Conservation (phyloP, 345 rosid species). For the Brassica nigra region DNA sequence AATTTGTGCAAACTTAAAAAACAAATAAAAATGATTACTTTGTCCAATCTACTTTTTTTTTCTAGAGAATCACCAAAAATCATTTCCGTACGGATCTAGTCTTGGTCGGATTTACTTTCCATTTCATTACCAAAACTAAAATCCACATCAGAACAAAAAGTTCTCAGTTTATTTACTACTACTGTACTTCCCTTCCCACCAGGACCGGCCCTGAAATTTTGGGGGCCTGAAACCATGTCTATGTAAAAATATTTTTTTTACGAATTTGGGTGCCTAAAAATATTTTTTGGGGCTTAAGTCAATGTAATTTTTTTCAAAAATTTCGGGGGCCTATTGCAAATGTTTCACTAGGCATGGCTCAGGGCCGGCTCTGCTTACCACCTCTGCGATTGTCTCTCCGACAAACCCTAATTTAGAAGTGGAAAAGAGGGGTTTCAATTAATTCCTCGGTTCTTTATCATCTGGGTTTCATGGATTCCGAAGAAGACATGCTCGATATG, state of each 20-base stretch:
- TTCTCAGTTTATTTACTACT: conserved; percentile 11
- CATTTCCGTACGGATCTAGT: conserved; percentile 22
- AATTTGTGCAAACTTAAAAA: neutral
- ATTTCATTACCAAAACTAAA: too few species aligned
- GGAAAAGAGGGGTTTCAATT: conserved; percentile 30
- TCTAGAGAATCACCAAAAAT: neutral
- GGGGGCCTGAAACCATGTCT: too few species aligned
- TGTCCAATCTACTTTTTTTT: neutral
- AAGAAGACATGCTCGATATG: conserved; percentile 70
- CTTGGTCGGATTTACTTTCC: conserved; percentile 4
- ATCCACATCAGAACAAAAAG: neutral
- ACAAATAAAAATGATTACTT: neutral
- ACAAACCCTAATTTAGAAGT: conserved; percentile 31
- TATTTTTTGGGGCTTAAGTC: too few species aligned
- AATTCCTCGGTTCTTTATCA: neutral
- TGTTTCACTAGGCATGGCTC: too few species aligned
- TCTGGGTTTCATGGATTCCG: conserved; percentile 60
- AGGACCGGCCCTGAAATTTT: too few species aligned
- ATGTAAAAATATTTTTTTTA: too few species aligned
- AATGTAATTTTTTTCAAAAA: too few species aligned
- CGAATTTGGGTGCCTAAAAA: too few species aligned
- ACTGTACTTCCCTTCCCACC: too few species aligned
- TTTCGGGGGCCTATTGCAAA: too few species aligned
- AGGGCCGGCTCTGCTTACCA: too few species aligned
- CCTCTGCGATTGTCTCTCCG: conserved; percentile 12